Evolutionary conservation across 1,284 basidiomycete genomes (phyloP).

Genomic region (Ustilago sp.): DNA sequence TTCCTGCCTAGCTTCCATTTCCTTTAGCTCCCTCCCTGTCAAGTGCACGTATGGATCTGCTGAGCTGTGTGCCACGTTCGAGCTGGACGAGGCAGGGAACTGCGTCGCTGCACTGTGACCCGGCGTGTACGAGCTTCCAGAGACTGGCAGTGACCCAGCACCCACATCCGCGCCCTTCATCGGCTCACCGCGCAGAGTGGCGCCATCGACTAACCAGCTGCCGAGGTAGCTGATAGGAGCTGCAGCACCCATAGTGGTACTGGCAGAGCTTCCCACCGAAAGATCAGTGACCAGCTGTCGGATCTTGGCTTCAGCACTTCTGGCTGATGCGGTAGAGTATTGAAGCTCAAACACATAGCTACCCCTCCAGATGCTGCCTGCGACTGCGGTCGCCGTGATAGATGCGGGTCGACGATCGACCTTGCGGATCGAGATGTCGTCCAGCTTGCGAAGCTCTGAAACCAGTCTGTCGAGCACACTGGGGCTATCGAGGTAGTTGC

Average conservation of each 20-base stretch:
- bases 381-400: not conserved
- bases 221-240: constrained; percentile 28
- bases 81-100: constrained; percentile 16
- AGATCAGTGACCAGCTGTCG: constrained; percentile 29
- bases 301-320: constrained; percentile 20
- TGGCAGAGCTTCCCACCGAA: constrained; percentile 21
- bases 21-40: constrained; percentile 40
- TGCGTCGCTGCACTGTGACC: constrained; percentile 9
- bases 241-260: constrained; percentile 4
- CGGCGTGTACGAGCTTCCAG: constrained; percentile 2
- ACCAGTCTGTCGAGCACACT: constrained; percentile 21
- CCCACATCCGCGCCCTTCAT: not conserved
- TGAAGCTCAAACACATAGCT: constrained; percentile 50
- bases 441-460: constrained; percentile 14
- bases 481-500: constrained; percentile 11
- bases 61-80: constrained; percentile 2
- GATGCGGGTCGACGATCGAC: constrained; percentile 42
- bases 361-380: constrained; percentile 38
- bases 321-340: constrained; percentile 23
- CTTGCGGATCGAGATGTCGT: constrained; percentile 37
- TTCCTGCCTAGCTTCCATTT: constrained; percentile 36
- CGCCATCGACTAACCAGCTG: constrained; percentile 44
- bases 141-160: not conserved
- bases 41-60: constrained; percentile 6
- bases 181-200: constrained; percentile 17